Evolutionary conservation across 176 grass and related monocot genomes (phyloP), one percentile per base, ranked within the genome.

Genomic region (Canna indica): DNA sequence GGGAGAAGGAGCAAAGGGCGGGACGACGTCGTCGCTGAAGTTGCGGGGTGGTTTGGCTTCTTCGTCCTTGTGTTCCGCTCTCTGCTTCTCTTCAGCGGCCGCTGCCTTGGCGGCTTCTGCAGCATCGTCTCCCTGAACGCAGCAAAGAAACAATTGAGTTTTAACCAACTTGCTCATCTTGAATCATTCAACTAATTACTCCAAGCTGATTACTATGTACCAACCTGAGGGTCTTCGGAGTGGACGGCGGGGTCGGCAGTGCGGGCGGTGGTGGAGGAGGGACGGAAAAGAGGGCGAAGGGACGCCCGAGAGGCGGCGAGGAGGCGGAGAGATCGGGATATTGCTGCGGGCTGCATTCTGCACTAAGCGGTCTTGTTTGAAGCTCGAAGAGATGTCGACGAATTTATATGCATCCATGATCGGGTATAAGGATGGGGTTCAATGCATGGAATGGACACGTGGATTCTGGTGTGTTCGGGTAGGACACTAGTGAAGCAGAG

Each of bases 1-100:
- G 4, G 67, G 70, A 2, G 91, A 83, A 1, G 85, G 31, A 0
- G 82, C 80, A 76, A 88, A 96, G 65, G 91, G 85, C 31, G 83
- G 85, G 26, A 80, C 73, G 20, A 81, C 80, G 17, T 73, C 70
- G 17, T 83, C 79, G 26, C 54, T 61, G 13, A 31, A 10, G 45
- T 29, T 27, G 64, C 28, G 2, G 53, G 34, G 1, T 38, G 0
- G 34, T 27, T 75, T 22, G 35, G 16, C 9, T 16, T 61, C 17
- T n/a, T 50, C 72, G 25, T 18, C 5, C 57, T 28, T 11, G 48
- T 1, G 41, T 64, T 30, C 59, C 72, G 72, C 4, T 75, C 56
- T 0, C 4, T 24, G 27, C 0, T 22, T 17, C 47, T 75, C 59
- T 48, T 87, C 76, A 1, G 82, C 74, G 64, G 26, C 76, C 6